Evolutionary conservation across 306 rosid genomes (phyloP).

Genomic region (Hylodesmum podocarpum): DNA sequence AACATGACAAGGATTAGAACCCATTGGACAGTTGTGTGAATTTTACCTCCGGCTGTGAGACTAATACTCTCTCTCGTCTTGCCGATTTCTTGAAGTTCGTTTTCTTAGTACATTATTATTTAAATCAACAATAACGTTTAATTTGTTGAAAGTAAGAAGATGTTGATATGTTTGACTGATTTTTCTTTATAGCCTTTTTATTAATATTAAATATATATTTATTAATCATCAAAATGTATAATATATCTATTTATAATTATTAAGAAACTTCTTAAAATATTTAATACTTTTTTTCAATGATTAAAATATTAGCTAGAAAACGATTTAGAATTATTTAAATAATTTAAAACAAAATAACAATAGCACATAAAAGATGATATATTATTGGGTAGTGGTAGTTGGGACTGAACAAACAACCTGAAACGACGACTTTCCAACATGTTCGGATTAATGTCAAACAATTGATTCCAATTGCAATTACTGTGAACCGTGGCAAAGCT

Average conservation of each 20-base stretch:
- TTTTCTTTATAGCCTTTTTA: too few species aligned
- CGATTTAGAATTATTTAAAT: neutral
- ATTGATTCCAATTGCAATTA: neutral
- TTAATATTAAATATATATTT: neutral
- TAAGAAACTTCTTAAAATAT: neutral
- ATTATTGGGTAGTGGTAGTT: neutral
- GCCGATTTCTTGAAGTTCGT: too few species aligned
- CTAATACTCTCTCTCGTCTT: too few species aligned
- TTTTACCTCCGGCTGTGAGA: too few species aligned
- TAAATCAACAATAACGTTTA: too few species aligned
- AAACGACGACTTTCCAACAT: slow-evolving; percentile 8
- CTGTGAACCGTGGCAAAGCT: slow-evolving; percentile 26
- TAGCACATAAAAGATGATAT: neutral
- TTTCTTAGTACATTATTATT: too few species aligned
- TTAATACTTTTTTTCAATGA: neutral
- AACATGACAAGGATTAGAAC: too few species aligned
- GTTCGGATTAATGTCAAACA: neutral
- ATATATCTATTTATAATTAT: neutral
- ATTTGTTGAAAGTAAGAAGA: neutral
- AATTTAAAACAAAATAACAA: neutral
- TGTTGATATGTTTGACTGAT: too few species aligned
- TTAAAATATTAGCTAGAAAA: neutral
- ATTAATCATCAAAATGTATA: too few species aligned
- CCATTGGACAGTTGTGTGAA: too few species aligned
- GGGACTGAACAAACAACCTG: neutral